Evolutionary conservation across 352 stramenopile genomes (phyloP).

Genomic region (Phytophthora melonis): DNA sequence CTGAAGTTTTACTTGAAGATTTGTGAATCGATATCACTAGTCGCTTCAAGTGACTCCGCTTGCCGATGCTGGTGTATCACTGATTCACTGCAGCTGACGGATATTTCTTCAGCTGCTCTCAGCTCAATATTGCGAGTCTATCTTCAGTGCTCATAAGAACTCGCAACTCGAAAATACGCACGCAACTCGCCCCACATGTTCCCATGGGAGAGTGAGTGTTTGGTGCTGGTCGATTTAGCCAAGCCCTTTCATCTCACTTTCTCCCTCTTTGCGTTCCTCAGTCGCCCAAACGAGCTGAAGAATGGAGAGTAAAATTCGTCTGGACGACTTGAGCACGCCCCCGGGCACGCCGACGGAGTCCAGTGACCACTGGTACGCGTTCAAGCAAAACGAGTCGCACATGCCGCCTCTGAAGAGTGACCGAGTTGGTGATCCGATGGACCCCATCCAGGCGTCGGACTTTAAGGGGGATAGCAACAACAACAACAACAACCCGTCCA

Average conservation of each 20-base stretch:
- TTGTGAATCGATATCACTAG: neutral
- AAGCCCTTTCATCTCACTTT: neutral
- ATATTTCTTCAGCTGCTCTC: constrained; percentile 22
- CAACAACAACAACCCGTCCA: constrained; percentile 4
- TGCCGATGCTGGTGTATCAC: too few species aligned
- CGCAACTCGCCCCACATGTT: constrained; percentile 6
- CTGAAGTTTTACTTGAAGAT: constrained; percentile 14
- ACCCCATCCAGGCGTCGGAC: neutral
- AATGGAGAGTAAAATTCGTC: constrained; percentile 21
- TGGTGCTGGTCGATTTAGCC: constrained; percentile 2
- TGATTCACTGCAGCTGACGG: constrained; percentile 7
- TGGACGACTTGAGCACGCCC: constrained; percentile 40
- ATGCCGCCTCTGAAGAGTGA: constrained; percentile 37
- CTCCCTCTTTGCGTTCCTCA: constrained; percentile 20
- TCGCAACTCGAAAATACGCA: constrained; percentile 20
- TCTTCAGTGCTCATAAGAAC: constrained; percentile 37
- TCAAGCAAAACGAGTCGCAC: constrained; percentile 33
- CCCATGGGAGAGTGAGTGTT: constrained; percentile 14
- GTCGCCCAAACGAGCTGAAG: neutral
- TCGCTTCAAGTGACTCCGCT: neutral
- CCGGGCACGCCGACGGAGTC: constrained; percentile 30
- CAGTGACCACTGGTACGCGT: constrained; percentile 17
- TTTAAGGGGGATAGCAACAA: constrained; percentile 28
- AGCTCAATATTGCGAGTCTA: constrained; percentile 17
- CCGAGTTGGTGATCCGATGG: constrained; percentile 14